These are phyloP conservation scores for Calocybe gangraenosa DNA, from an alignment of 768 basidiomycete species.

Conservation along the genomic window DNA sequence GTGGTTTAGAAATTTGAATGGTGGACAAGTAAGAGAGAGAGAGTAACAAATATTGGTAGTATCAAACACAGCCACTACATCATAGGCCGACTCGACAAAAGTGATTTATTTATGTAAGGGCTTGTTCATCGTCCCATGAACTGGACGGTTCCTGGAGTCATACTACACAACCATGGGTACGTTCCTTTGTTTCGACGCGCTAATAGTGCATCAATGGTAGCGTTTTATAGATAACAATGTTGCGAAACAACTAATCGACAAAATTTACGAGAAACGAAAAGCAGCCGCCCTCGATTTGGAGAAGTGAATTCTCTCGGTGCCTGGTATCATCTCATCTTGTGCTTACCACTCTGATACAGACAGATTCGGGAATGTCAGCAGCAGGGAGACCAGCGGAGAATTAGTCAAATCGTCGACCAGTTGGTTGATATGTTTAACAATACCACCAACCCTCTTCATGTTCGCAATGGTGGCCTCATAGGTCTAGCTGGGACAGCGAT, in stretches of 20 bases:
- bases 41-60: too few species aligned
- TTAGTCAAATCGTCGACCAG: conserved; percentile 87
- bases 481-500: conserved; percentile 97
- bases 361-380: conserved; percentile 85
- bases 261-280: conserved; percentile 96
- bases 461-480: conserved; percentile 92
- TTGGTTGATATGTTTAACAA: conserved; percentile 92
- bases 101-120: too few species aligned
- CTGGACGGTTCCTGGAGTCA: conserved; percentile 8
- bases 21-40: too few species aligned
- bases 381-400: conserved; percentile 70
- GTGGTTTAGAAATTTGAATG: too few species aligned
- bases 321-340: conserved; percentile 1
- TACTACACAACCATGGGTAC: conserved; percentile 24
- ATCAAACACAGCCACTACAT: too few species aligned
- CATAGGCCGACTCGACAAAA: too few species aligned
- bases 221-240: conserved; percentile 61
- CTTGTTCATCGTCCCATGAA: background rate
- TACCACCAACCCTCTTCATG: conserved; percentile 75
- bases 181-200: conserved; percentile 1
- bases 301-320: conserved; percentile 50
- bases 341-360: conserved; percentile 29
- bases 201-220: background rate
- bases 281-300: conserved; percentile 93
- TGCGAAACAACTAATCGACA: conserved; percentile 81